Evolutionary conservation across 805 yeast species (phyloP).

Genomic region (Pichia deserticola): DNA sequence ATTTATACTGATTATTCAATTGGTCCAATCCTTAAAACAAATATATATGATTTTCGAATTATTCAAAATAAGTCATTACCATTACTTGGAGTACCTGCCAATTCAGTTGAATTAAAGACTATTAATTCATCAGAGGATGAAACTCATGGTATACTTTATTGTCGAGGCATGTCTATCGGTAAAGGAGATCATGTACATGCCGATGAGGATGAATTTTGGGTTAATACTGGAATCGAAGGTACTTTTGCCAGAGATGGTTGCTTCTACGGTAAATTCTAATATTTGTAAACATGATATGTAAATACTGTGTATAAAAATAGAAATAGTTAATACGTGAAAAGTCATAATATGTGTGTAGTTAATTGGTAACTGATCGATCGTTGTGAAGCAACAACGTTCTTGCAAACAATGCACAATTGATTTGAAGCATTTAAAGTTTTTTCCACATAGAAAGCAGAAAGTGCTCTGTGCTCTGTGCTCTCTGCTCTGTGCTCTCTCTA

Average conservation of each 20-base stretch:
- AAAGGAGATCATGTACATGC: conserved; percentile 23
- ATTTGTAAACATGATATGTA: background rate
- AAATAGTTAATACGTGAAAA: too few relatives aligned
- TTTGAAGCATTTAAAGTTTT: too few relatives aligned
- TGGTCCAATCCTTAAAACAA: conserved; percentile 56
- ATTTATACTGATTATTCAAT: conserved; percentile 35
- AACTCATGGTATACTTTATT: conserved; percentile 43
- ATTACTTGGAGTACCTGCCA: conserved; percentile 51
- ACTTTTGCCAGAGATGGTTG: conserved; percentile 70
- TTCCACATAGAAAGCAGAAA: too few relatives aligned
- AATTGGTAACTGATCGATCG: too few relatives aligned
- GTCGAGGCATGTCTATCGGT: conserved; percentile 64
- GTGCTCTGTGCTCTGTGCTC: too few relatives aligned
- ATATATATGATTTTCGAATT: conserved; percentile 54
- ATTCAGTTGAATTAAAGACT: conserved; percentile 54
- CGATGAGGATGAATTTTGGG: conserved; percentile 46
- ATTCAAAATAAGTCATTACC: conserved; percentile 26
- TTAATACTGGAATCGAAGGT: conserved; percentile 43
- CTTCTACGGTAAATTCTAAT: conserved; percentile 34
- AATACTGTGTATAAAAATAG: too few relatives aligned
- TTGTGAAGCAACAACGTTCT: too few relatives aligned
- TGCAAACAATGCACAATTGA: too few relatives aligned
- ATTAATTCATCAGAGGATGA: conserved; percentile 29
- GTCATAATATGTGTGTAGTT: too few relatives aligned
- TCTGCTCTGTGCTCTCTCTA: too few relatives aligned